Evolutionary conservation across 176 grass and related monocot species (phyloP), one percentile per base, ranked within the genome.

Genomic region (Carex pumila): DNA sequence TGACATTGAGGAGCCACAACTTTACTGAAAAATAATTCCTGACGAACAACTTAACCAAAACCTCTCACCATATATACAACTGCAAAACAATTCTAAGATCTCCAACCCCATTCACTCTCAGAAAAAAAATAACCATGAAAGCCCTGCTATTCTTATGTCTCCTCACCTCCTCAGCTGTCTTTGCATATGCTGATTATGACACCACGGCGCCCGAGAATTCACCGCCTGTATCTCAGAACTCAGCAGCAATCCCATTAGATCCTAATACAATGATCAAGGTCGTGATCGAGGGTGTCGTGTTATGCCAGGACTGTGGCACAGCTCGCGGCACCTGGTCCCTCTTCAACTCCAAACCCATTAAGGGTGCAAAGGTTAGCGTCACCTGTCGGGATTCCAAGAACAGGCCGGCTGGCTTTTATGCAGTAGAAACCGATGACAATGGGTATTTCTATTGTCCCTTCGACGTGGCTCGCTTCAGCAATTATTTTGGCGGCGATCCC

Each of bases 321-420:
- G 37, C 54, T 13, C 59, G 57, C 0, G 81, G 87, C 71, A 69
- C 95, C 12, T 86, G 72, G 86, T 61, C 65, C 15, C 88, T 98
- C 2, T 13, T 52, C 22, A 88, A 75, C 47, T 83, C 91, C 12
- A 68, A 6, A 85, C 83, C 85, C n/a, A 85, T 98, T 75, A 85
- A 79, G 4, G 9, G 49, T 14, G 89, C 93, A 0, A 86, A 80
- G 83, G 86, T 98, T 71, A 63, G 54, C 17, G 66, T 98, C 7
- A 93, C 89, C 39, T 98, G 96, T 88, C 89, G 88, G 37, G 86
- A 93, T 71, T n/a, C 3, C 80, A 93, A 94, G 91, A 87, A 89
- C 82, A 85, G 91, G 31, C 86, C 86, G 4, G 55, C 70, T 82
- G 78, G 65, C 50, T 92, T 79, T 54, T 57, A 81, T 7, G 1